Evolutionary conservation across 2,329 filamentous ascomycete species (phyloP).

Genomic region (Claviceps quebecensis): DNA sequence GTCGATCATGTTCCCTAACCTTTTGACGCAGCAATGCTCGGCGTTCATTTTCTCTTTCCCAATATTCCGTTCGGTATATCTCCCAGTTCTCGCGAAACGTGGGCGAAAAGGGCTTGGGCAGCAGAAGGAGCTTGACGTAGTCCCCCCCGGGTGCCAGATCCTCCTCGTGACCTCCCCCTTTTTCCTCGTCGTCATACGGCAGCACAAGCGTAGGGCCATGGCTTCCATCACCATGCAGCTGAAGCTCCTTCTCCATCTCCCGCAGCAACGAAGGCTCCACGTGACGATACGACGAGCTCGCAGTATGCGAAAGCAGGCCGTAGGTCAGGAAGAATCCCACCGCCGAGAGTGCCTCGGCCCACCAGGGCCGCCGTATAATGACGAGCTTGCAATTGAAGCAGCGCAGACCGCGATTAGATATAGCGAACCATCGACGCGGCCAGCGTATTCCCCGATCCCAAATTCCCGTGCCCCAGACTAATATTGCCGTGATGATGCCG

Average conservation of each 20-base stretch:
- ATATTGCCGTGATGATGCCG: conserved; percentile 69
- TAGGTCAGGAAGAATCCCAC: conserved; percentile 67
- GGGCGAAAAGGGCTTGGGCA: conserved; percentile 89
- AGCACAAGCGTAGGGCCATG: conserved; percentile 20
- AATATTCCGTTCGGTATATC: conserved; percentile 83
- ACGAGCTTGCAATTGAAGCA: conserved; percentile 96
- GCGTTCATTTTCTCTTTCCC: conserved; percentile 91
- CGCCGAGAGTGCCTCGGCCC: conserved; percentile 61
- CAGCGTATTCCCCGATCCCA: conserved; percentile 92
- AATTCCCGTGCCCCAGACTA: conserved; percentile 91
- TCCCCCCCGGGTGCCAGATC: conserved; percentile 83
- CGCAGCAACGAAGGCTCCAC: conserved; percentile 52
- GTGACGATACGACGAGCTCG: conserved; percentile 58
- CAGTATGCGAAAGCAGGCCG: conserved; percentile 52
- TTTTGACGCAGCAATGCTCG: conserved; percentile 58
- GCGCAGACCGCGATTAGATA: conserved; percentile 78
- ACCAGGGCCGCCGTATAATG: conserved; percentile 69
- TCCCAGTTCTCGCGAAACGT: conserved; percentile 97
- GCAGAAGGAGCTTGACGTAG: conserved; percentile 75
- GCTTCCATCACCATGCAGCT: conserved; percentile 21
- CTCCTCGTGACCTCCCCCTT: conserved; percentile 58
- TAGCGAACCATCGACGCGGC: conserved; percentile 80
- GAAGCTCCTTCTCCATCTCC: conserved; percentile 46
- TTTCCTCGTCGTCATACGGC: conserved; percentile 42
- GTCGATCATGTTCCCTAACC: conserved; percentile 53